phyloP scores from a whole-genome alignment of 2,329 filamentous ascomycete species.

The Dactylellina drechsleri region DNA sequence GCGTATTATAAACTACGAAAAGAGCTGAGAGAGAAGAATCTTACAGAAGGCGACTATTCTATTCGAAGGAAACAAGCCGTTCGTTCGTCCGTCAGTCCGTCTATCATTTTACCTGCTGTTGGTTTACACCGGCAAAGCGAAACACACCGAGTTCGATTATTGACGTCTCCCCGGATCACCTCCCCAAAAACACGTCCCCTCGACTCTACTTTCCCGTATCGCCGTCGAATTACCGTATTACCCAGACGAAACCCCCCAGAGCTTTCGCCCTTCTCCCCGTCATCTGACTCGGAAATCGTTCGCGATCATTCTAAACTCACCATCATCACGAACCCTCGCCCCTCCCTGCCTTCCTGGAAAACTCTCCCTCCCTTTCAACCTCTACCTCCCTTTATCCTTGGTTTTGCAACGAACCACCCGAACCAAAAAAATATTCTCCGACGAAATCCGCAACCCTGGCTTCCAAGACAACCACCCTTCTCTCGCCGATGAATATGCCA shows the following conservation, averaged over 20 bases:
- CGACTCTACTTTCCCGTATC: constrained; percentile 21
- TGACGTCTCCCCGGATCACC: constrained; percentile 13
- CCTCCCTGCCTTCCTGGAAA: constrained; percentile 9
- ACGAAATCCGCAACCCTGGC: constrained; percentile 52
- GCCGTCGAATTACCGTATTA: background rate
- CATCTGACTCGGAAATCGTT: constrained; percentile 3
- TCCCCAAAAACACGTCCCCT: constrained; percentile 34
- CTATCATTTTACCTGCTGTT: constrained; percentile 36
- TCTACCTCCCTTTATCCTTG: background rate
- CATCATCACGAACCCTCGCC: constrained; percentile 1
- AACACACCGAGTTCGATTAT: no score
- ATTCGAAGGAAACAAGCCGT: no score
- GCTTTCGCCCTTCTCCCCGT: background rate
- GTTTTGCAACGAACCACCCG: background rate
- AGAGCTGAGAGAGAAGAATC: background rate
- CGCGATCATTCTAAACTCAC: constrained; percentile 25
- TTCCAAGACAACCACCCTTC: constrained; percentile 56
- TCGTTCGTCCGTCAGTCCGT: constrained; percentile 1
- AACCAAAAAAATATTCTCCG: constrained; percentile 18
- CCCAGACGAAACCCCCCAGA: constrained; percentile 34
- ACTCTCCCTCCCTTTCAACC: constrained; percentile 2
- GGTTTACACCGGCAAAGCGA: background rate
- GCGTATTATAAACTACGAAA: constrained; percentile 8
- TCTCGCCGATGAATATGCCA: constrained; percentile 52
- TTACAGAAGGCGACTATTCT: background rate